Evolutionary conservation across 1,284 basidiomycete genomes (phyloP), one percentile per base, ranked within the genome.

Genomic region (Malassezia caprae): DNA sequence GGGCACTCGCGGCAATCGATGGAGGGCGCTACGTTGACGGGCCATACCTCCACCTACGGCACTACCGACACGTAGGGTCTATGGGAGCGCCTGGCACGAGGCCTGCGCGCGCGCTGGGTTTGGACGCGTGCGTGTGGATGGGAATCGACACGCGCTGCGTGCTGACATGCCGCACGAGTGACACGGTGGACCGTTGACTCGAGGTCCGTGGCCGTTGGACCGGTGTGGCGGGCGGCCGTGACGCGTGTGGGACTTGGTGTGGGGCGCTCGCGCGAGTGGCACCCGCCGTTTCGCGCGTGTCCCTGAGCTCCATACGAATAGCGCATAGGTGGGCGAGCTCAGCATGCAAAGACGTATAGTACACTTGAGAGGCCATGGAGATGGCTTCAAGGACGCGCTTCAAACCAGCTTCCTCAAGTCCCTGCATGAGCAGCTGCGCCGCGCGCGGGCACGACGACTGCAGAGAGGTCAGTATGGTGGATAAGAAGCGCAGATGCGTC

Each of bases 271-370:
- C 10, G 28, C 28, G 7, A 2, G 28, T 30, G 11, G 7, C 10
- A 12, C 2, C 11, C 2, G 28, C 11, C 28, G 7, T 30, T 12
- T 30, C 28, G 5, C 6, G 13, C 31, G 11, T 11, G 24, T 15
- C 4, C 13, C 23, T 21, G 12, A 35, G n/a, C 34, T 48, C 31
- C 21, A 21, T n/a, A 13, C 24, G 31, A 8, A 42, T 42, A 10
- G 48, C 40, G 27, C 53, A 23, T 37, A 58, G 68, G 12, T 58
- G 53, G 1, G 70, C 63, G 10, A 74, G 53, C 39, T 72, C 69
- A n/a, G 72, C 56, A 43, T 74, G 72, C 30, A 61, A 52, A 27
- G 54, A 59, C 2, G 60, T 35, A 47, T 74, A 74, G 56, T 74
- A 72, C 12, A 55, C 52, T 43, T 67, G 64, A 15, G 62, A 65